These are phyloP conservation scores for Komagataella pastoris DNA, from an alignment of 805 yeast genomes.

Conservation along the genomic window DNA sequence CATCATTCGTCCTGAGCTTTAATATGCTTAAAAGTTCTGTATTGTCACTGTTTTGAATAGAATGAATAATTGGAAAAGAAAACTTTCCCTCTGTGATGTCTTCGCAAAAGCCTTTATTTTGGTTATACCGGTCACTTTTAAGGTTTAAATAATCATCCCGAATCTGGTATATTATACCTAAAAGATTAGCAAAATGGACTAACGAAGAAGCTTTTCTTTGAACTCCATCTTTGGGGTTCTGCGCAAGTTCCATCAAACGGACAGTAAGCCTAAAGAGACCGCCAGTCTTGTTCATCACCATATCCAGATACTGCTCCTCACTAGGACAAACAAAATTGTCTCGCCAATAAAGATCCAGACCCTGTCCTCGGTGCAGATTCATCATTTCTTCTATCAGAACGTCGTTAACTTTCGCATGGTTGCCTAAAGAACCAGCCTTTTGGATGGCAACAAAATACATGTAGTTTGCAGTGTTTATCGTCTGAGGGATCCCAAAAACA, in stretches of 20 bases:
- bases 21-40: conserved; percentile 36
- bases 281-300: conserved; percentile 86
- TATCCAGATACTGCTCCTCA: conserved; percentile 51
- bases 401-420: conserved; percentile 15
- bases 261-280: conserved; percentile 74
- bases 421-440: conserved; percentile 22
- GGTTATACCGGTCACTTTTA: conserved; percentile 31
- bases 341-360: conserved; percentile 81
- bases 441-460: conserved; percentile 67
- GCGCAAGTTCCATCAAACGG: conserved; percentile 35
- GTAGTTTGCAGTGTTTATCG: conserved; percentile 74
- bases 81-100: conserved; percentile 85
- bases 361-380: conserved; percentile 82
- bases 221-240: conserved; percentile 3
- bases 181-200: conserved; percentile 51
- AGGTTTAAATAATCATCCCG: conserved; percentile 76
- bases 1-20: conserved; percentile 36
- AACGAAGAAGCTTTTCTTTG: conserved; percentile 12
- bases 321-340: conserved; percentile 47
- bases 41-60: conserved; percentile 25
- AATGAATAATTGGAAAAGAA: conserved; percentile 75
- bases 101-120: conserved; percentile 69
- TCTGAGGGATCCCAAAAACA: conserved; percentile 63
- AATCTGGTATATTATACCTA: conserved; percentile 81
- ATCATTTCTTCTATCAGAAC: conserved; percentile 62